Conservation (phyloP, 2,329 filamentous ascomycete species). For the Penicillium sp. region DNA sequence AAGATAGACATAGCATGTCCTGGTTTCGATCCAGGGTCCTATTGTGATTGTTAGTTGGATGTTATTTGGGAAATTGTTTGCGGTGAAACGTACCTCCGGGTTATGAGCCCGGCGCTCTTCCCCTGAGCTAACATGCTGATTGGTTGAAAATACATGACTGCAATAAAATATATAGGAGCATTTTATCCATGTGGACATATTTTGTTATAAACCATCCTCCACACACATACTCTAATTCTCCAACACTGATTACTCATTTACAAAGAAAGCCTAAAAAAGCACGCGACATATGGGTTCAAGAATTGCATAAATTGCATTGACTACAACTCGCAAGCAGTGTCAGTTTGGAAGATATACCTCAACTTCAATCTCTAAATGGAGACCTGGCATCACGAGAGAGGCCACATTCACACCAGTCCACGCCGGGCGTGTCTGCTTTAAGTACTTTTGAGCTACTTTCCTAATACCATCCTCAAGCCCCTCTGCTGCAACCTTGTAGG, state of each 20-base stretch:
- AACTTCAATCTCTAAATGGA: too few relatives aligned
- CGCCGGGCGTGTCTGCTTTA: neutral
- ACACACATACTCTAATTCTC: neutral
- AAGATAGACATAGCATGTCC: neutral
- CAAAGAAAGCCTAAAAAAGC: too few relatives aligned
- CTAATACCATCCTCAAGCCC: neutral
- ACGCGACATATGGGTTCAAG: too few relatives aligned
- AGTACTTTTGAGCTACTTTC: neutral
- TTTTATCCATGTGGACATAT: neutral
- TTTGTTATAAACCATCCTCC: neutral
- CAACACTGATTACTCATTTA: too few relatives aligned
- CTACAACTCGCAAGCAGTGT: too few relatives aligned
- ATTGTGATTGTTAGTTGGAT: neutral
- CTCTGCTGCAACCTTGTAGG: neutral
- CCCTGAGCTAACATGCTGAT: conserved; percentile 46
- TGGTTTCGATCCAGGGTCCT: conserved; percentile 3
- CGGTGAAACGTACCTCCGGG: conserved; percentile 36
- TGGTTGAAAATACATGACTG: neutral
- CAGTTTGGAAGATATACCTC: neutral
- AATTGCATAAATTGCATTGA: neutral
- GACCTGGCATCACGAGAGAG: too few relatives aligned
- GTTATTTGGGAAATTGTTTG: neutral
- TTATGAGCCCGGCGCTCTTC: conserved; percentile 51
- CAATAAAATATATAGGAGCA: neutral
- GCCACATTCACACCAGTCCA: neutral